Base-by-base conservation (phyloP, 345 rosid genomes). In the Sapria himalayana region DNA sequence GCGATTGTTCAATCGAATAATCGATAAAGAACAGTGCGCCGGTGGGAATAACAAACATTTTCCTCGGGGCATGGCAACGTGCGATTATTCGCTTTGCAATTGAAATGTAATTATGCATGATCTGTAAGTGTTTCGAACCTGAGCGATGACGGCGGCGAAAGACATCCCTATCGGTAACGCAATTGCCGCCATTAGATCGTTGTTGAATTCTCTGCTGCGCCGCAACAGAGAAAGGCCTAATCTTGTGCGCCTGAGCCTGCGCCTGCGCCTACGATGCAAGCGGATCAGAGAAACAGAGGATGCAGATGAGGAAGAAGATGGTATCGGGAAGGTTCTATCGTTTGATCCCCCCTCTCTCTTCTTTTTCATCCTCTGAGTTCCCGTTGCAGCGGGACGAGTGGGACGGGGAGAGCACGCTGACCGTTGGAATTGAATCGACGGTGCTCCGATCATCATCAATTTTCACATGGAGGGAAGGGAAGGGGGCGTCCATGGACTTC, bases 151-250 rank as follows among this genome's bases (percentile, higher is more conserved):
- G 18, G 79, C 95, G 0, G 93, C 98, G 40, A 89, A 66, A 9
- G 95, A 82, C 91, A 89, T 79, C 25, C 98, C 98, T 3, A 89
- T 78, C 58, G 81, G 81, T 24, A 74, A 71, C 3, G 92, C 95
- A 45, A 73, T 55, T 17, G 79, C 76, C 49, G 74, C 95, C 45
- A 74, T 54, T 15, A 61, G 63, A 27, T 57, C 52, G 1, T 52
- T 63, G 1, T 41, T 58, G 10, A n/a, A 55, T 40, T 45, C 35
- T 46, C 40, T 58, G 46, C 39, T 64, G 69, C 45, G 49, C 42
- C n/a, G 49, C 50, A 53, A 62, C 69, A 44, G 50, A 27, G 14
- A 37, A 63, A 34, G 69, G 48, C 46, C 52, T 42, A 12, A 65
- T 57, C 40, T 23, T 51, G 9, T 78, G 29, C 68, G 63, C 48